These are phyloP conservation scores for Bisporella sp. DNA, from an alignment of 2,329 filamentous ascomycete genomes.

Conservation along the genomic window DNA sequence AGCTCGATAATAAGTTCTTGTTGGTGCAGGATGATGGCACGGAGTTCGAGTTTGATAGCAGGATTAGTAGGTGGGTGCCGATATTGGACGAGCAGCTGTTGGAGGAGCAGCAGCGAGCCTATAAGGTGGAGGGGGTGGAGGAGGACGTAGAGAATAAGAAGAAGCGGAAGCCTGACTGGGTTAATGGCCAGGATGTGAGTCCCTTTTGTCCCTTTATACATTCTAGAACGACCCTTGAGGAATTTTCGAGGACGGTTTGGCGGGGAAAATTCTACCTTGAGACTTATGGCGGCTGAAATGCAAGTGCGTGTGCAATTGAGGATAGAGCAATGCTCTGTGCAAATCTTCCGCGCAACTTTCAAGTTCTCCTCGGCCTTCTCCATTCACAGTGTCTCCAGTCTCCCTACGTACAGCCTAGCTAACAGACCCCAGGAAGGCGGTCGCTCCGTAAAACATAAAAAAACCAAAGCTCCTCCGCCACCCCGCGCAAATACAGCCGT, in stretches of 20 bases:
- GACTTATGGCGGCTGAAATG: too few species aligned
- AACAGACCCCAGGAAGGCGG: constrained; percentile 20
- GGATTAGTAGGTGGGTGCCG: constrained; percentile 68
- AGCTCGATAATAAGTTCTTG: constrained; percentile 72
- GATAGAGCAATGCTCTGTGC: too few species aligned
- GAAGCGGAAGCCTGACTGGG: constrained; percentile 46
- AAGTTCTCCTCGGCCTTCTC: too few species aligned
- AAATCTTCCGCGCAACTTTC: too few species aligned
- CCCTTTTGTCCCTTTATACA: not conserved
- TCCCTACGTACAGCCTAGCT: not conserved
- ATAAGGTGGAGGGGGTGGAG: constrained; percentile 52
- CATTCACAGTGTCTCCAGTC: too few species aligned
- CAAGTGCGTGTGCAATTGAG: too few species aligned
- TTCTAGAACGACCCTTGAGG: too few species aligned
- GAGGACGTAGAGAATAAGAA: constrained; percentile 41
- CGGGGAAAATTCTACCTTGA: too few species aligned
- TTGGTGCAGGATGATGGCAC: constrained; percentile 78
- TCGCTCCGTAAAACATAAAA: constrained; percentile 27
- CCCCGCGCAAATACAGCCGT: constrained; percentile 74
- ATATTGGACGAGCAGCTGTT: constrained; percentile 55
- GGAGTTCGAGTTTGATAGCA: constrained; percentile 76
- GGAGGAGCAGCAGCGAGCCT: constrained; percentile 54
- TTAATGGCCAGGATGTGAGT: constrained; percentile 43
- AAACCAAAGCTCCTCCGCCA: constrained; percentile 27
- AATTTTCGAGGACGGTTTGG: too few species aligned